Evolutionary conservation across 371 early-diverging fungal genomes (phyloP), one percentile per base, ranked within the genome.

Genomic region (Fennellomyces sp.): DNA sequence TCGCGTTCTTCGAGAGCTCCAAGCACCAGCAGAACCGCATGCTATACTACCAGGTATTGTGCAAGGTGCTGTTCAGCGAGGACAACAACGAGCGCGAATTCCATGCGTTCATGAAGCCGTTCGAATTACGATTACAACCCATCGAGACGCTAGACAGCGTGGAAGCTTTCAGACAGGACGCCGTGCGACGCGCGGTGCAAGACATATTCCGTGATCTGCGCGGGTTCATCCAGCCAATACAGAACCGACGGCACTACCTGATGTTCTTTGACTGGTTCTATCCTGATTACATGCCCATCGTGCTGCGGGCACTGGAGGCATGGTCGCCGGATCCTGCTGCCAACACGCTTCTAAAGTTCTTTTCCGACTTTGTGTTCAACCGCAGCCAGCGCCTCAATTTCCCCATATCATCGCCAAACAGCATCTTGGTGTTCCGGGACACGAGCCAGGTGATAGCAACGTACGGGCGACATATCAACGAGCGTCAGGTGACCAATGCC

Each of bases 241-340:
- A 80, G 53, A 83, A 72, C 5, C 82, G 85, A 58, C 72, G 76
- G 39, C 81, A 85, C 58, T 95, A 85, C 65, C 63, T 68, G 17
- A 30, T 91, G 28, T 91, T 95, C 65, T 94, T 92, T 63, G 91
- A 92, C 31, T 96, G 97, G 97, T 86, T 95, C 39, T 88, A 83
- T 61, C 79, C 88, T 19, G 73, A 80, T 10, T 87, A 90, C 60
- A 82, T 85, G 33, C 82, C 77, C 2, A 67, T 91, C 8, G 56
- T 94, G 17, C 66, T 84, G 27, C 83, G 85, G 17, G 87, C 88
- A 1, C 68, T 94, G 38, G 88, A 89, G 56, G 85, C 92, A 11
- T 90, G 88, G 83, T 76, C 72, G 19, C 84, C 82, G 21, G 84
- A 89, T 57, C 81, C 75, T 3, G 80, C 91, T 11, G 83, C 86